Percentiles rank a stretch among this genome's conserved stretches.
phyloP scores from a whole-genome alignment of 2,329 filamentous ascomycete species.

The Chrysoporthe deuterocubensis region DNA sequence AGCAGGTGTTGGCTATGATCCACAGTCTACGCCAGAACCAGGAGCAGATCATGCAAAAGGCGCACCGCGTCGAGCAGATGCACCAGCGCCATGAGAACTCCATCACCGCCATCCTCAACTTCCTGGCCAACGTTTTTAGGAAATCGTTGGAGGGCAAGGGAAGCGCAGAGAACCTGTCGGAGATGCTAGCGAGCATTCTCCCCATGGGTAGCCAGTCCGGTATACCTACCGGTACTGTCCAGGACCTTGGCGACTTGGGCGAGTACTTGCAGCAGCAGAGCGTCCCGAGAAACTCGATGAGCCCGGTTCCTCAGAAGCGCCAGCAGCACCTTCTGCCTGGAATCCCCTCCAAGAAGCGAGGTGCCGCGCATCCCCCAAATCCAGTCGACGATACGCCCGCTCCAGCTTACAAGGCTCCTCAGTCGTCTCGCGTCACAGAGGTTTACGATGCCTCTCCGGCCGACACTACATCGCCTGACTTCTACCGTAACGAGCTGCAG shows the following conservation, averaged over 20 bases:
- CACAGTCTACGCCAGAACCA: constrained; percentile 82
- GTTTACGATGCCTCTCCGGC: constrained; percentile 57
- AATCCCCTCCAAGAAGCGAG: constrained; percentile 47
- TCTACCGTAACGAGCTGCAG: constrained; percentile 59
- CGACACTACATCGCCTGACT: constrained; percentile 51
- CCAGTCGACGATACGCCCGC: constrained; percentile 30
- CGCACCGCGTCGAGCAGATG: constrained; percentile 84
- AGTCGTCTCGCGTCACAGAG: constrained; percentile 63
- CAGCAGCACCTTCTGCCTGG: constrained; percentile 59
- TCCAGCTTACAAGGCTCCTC: constrained; percentile 32
- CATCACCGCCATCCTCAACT: constrained; percentile 97
- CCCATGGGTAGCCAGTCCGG: constrained; percentile 50
- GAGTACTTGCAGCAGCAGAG: constrained; percentile 58
- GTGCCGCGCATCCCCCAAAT: constrained; percentile 36
- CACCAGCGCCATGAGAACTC: constrained; percentile 98
- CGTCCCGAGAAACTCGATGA: constrained; percentile 42
- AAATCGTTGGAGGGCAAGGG: constrained; percentile 87
- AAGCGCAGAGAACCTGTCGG: constrained; percentile 75
- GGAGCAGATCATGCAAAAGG: constrained; percentile 84
- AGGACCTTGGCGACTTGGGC: constrained; percentile 65
- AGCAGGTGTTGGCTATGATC: constrained; percentile 82
- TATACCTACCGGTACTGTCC: constrained; percentile 60
- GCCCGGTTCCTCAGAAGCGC: constrained; percentile 50
- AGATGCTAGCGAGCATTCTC: constrained; percentile 80
- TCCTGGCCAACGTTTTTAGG: constrained; percentile 94